phyloP scores from a whole-genome alignment of 768 basidiomycete genomes.

The Amanita inopinata region DNA sequence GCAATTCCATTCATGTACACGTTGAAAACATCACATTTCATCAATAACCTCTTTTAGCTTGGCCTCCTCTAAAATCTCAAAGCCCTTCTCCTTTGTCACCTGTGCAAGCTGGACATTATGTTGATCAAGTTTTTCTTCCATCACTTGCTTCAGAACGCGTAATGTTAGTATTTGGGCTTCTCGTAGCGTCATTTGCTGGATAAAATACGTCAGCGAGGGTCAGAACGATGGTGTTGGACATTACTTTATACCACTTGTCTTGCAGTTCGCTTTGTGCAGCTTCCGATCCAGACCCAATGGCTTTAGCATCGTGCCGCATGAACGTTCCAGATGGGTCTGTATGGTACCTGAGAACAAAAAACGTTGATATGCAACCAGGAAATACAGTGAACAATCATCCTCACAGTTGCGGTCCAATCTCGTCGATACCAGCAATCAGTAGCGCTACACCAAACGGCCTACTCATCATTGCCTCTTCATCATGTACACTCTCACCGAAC shows the following conservation, averaged over 20 bases:
- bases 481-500: conserved; percentile 98
- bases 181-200: conserved; percentile 79
- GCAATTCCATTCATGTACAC: neutral
- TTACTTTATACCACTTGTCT: conserved; percentile 93
- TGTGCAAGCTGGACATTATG: conserved; percentile 98
- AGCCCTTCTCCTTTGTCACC: conserved; percentile 80
- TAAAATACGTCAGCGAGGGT: conserved; percentile 4
- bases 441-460: conserved; percentile 97
- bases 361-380: neutral
- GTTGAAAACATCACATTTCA: conserved; percentile 46
- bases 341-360: conserved; percentile 58
- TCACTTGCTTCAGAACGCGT: conserved; percentile 93
- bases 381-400: conserved; percentile 20
- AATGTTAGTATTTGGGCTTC: conserved; percentile 85
- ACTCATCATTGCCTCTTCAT: conserved; percentile 99
- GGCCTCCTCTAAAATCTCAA: conserved; percentile 79
- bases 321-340: conserved; percentile 99
- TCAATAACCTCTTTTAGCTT: conserved; percentile 80
- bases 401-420: conserved; percentile 91
- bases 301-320: conserved; percentile 94
- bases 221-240: neutral
- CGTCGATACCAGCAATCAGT: conserved; percentile 95
- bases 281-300: conserved; percentile 96
- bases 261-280: conserved; percentile 96
- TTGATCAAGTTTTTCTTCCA: conserved; percentile 99